These are phyloP conservation scores for Phytophthora hibernalis DNA, from an alignment of 352 stramenopile genomes.

Conservation along the genomic window DNA sequence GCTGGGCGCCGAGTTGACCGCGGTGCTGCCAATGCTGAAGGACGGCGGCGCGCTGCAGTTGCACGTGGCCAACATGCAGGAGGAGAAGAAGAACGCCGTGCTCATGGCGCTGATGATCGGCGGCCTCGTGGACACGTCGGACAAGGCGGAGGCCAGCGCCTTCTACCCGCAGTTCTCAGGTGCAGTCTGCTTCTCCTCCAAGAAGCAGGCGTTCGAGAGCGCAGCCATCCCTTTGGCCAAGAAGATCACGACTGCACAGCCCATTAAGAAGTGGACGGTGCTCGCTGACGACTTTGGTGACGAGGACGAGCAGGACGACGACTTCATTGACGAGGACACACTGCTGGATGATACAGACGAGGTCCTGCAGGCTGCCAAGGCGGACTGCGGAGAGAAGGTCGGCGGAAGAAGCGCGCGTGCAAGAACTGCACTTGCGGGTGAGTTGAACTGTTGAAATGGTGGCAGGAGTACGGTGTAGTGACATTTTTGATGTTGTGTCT, in stretches of 20 bases:
- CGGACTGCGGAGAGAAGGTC: slow-evolving; percentile 80
- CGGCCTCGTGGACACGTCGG: slow-evolving; percentile 69
- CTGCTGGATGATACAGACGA: slow-evolving; percentile 87
- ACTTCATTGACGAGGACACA: slow-evolving; percentile 88
- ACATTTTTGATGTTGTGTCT: slow-evolving; percentile 2
- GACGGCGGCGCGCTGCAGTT: slow-evolving; percentile 60
- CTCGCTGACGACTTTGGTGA: slow-evolving; percentile 69
- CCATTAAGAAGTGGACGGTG: slow-evolving; percentile 75
- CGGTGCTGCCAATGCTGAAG: slow-evolving; percentile 61
- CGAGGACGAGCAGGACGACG: slow-evolving; percentile 64
- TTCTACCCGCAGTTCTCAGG: slow-evolving; percentile 56
- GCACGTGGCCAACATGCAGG: slow-evolving; percentile 55
- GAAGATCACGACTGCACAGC: slow-evolving; percentile 40
- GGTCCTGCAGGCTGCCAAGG: slow-evolving; percentile 73
- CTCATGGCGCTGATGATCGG: slow-evolving; percentile 85
- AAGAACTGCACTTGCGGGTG: slow-evolving; percentile 98
- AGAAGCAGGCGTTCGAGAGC: slow-evolving; percentile 71
- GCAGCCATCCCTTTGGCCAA: slow-evolving; percentile 64
- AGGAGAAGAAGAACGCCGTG: slow-evolving; percentile 75
- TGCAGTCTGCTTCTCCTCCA: slow-evolving; percentile 56
- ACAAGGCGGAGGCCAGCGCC: slow-evolving; percentile 40
- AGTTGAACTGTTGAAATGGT: not conserved
- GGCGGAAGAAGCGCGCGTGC: slow-evolving; percentile 92
- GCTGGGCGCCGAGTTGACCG: slow-evolving; percentile 50
- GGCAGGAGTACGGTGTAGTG: not conserved